Evolutionary conservation across 495 filamentous ascomycete genomes (phyloP).

Genomic region (Hyaloscypha finlandica): DNA sequence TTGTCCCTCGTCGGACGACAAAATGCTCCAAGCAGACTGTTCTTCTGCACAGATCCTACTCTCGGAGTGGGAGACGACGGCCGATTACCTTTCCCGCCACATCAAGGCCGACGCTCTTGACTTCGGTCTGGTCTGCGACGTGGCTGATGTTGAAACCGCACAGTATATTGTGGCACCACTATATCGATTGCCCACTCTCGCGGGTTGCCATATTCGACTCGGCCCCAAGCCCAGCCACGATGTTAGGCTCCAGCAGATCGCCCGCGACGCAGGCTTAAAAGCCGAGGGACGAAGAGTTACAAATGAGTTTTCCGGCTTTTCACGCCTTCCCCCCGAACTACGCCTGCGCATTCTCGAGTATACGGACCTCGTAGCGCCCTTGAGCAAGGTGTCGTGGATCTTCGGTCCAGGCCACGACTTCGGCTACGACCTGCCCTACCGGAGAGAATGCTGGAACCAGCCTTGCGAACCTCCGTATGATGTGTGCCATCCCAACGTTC

Average conservation of each 20-base stretch:
- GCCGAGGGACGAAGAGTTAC: background rate
- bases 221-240: background rate
- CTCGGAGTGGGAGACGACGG: slow-evolving; percentile 10
- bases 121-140: slow-evolving; percentile 12
- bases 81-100: slow-evolving; percentile 7
- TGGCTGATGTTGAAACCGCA: slow-evolving; percentile 8
- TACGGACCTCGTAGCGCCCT: background rate
- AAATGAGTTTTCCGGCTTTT: background rate
- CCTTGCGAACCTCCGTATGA: background rate
- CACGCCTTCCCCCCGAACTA: background rate
- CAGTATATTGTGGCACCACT: slow-evolving; percentile 8
- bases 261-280: background rate
- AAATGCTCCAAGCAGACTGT: slow-evolving; percentile 1
- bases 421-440: background rate
- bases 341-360: slow-evolving; percentile 1
- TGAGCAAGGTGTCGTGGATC: background rate
- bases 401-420: background rate
- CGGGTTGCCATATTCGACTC: slow-evolving; percentile 9
- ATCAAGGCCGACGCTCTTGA: slow-evolving; percentile 1
- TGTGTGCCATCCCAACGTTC: slow-evolving; percentile 2
- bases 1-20: slow-evolving; percentile 6
- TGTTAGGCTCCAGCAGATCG: background rate
- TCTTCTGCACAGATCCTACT: slow-evolving; percentile 9
- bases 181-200: slow-evolving; percentile 3
- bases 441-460: background rate